These are phyloP conservation scores for Lachnellula occidentalis DNA, from an alignment of 2,329 filamentous ascomycete species.

Conservation along the genomic window DNA sequence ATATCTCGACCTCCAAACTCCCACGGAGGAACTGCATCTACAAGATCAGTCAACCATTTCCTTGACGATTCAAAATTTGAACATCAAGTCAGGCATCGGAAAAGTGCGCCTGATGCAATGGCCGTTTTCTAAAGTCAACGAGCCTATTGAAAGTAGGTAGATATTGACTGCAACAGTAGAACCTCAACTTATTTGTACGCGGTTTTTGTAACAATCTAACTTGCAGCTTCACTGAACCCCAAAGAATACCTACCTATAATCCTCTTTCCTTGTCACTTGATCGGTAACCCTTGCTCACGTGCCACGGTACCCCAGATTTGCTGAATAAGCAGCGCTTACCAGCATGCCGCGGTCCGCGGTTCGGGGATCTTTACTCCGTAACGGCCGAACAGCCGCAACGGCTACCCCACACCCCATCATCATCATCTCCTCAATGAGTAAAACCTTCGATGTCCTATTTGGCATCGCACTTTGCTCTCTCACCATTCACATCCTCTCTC, in stretches of 20 bases:
- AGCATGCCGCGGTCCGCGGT: neutral
- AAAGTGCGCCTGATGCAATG: neutral
- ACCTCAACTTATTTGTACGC: too few species aligned
- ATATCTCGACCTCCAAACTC: conserved; percentile 1
- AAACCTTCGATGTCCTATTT: conserved; percentile 15
- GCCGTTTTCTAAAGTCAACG: neutral
- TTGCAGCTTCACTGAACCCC: too few species aligned
- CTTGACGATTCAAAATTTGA: conserved; percentile 4
- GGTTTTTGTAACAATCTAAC: too few species aligned
- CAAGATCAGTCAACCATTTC: conserved; percentile 2
- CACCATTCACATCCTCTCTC: conserved; percentile 17
- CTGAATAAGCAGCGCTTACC: neutral
- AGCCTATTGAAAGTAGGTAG: neutral
- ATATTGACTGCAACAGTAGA: neutral
- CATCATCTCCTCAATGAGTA: too few species aligned
- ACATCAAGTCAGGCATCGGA: conserved; percentile 5
- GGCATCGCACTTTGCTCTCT: conserved; percentile 20
- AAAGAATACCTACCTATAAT: too few species aligned
- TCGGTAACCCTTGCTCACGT: neutral
- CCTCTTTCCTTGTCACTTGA: too few species aligned
- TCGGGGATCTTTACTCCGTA: neutral
- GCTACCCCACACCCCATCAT: neutral
- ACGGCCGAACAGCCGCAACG: neutral
- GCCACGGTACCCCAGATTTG: neutral
- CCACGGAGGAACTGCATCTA: conserved; percentile 2